A percentile compares a stretch with the other conserved stretches of the same genome.
These are phyloP conservation scores for Macrocystidia cucumis DNA, from an alignment of 1,284 basidiomycete genomes.

Conservation along the genomic window DNA sequence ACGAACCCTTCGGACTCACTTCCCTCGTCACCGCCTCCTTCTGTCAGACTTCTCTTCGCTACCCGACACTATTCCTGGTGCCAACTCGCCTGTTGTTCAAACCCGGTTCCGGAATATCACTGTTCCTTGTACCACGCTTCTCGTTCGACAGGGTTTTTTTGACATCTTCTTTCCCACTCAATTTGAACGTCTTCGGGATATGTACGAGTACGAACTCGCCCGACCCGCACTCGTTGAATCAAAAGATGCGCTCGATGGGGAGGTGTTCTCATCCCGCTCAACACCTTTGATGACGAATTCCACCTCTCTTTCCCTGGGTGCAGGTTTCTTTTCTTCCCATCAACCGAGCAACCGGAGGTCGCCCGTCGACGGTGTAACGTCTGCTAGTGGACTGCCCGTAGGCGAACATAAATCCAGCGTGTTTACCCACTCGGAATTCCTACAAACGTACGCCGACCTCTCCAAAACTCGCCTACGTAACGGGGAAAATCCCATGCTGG, in stretches of 20 bases:
- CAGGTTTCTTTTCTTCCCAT: slow-evolving; percentile 64
- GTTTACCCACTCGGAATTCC: slow-evolving; percentile 80
- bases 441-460: slow-evolving; percentile 75
- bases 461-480: slow-evolving; percentile 58
- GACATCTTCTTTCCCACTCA: slow-evolving; percentile 99
- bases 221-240: slow-evolving; percentile 41
- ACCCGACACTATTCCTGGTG: slow-evolving; percentile 80
- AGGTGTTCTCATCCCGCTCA: slow-evolving; percentile 25
- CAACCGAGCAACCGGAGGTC: slow-evolving; percentile 48
- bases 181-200: slow-evolving; percentile 79
- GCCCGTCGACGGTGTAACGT: slow-evolving; percentile 59
- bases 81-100: slow-evolving; percentile 94
- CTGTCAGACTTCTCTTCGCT: slow-evolving; percentile 90
- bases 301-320: slow-evolving; percentile 45
- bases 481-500: slow-evolving; percentile 83
- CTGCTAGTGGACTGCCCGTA: slow-evolving; percentile 70
- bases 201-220: slow-evolving; percentile 80
- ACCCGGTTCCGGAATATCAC: slow-evolving; percentile 82
- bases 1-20: slow-evolving; percentile 74
- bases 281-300: slow-evolving; percentile 44
- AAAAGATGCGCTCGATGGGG: slow-evolving; percentile 19
- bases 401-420: slow-evolving; percentile 76
- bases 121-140: slow-evolving; percentile 84
- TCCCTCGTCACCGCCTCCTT: slow-evolving; percentile 89
- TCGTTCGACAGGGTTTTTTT: slow-evolving; percentile 95